Conservation (phyloP, 2,329 filamentous ascomycete genomes). For the Pseudocercospora vitis region DNA sequence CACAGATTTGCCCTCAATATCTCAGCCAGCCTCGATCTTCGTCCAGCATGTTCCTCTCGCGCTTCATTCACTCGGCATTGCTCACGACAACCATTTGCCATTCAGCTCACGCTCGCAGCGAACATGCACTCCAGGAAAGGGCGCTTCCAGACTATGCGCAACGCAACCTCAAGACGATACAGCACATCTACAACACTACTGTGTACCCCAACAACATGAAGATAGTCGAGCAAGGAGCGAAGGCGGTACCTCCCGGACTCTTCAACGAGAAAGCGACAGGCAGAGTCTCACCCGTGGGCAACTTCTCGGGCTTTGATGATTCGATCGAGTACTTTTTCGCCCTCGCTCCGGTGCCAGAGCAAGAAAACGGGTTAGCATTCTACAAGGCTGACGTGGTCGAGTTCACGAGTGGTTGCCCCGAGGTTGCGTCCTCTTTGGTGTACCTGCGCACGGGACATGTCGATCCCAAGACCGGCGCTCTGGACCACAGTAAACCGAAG, state of each 20-base stretch:
- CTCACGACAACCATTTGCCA: background rate
- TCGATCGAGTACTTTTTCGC: conserved; percentile 50
- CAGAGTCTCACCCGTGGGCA: conserved; percentile 45
- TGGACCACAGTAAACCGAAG: conserved; percentile 17
- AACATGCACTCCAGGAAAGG: background rate
- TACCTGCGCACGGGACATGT: conserved; percentile 23
- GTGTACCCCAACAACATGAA: conserved; percentile 44
- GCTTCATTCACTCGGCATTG: background rate
- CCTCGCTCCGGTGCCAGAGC: conserved; percentile 39
- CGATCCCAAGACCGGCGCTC: conserved; percentile 15
- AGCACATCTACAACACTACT: conserved; percentile 21
- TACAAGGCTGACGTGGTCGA: conserved; percentile 31
- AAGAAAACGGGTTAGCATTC: conserved; percentile 28
- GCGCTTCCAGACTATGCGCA: conserved; percentile 11
- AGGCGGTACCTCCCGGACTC: conserved; percentile 42
- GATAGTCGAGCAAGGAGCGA: conserved; percentile 40
- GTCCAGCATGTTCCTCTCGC: background rate
- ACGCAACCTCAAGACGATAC: conserved; percentile 44
- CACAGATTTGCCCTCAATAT: background rate
- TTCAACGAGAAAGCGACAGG: conserved; percentile 44
- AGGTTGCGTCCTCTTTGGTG: conserved; percentile 28
- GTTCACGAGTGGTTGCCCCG: conserved; percentile 28
- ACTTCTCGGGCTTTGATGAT: conserved; percentile 46
- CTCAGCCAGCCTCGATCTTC: background rate
- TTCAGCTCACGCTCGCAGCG: background rate